phyloP scores from a whole-genome alignment of 2,329 filamentous ascomycete species.

The Cryphonectria carpinicola region DNA sequence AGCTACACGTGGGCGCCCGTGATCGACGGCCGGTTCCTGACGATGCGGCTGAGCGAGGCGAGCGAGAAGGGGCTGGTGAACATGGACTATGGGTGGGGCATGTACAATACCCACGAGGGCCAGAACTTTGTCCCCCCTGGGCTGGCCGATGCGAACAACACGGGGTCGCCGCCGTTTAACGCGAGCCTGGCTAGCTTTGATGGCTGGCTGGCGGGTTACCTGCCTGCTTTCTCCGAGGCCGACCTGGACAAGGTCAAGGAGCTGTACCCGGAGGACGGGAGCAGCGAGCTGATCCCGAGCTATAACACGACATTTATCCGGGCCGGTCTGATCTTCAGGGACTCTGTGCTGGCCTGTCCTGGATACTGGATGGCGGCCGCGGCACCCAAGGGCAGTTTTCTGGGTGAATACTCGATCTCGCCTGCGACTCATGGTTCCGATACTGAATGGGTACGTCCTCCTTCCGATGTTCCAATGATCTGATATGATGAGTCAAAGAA shows the following conservation, averaged over 20 bases:
- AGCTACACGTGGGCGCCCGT: slow-evolving; percentile 65
- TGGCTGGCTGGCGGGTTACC: slow-evolving; percentile 56
- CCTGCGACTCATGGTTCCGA: slow-evolving; percentile 64
- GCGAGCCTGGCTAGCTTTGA: slow-evolving; percentile 53
- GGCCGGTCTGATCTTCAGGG: slow-evolving; percentile 61
- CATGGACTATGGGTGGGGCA: slow-evolving; percentile 52
- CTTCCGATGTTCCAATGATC: background rate
- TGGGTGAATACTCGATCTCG: slow-evolving; percentile 63
- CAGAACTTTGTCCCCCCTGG: slow-evolving; percentile 63
- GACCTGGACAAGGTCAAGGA: slow-evolving; percentile 46
- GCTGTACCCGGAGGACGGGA: slow-evolving; percentile 53
- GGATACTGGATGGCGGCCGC: slow-evolving; percentile 58
- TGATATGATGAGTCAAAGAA: background rate
- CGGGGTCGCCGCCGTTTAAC: slow-evolving; percentile 51
- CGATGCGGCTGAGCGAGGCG: slow-evolving; percentile 46
- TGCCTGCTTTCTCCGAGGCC: slow-evolving; percentile 49
- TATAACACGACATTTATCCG: slow-evolving; percentile 57
- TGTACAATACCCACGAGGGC: slow-evolving; percentile 67
- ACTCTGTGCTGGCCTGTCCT: slow-evolving; percentile 63
- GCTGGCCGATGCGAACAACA: slow-evolving; percentile 41
- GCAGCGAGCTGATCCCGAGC: slow-evolving; percentile 48
- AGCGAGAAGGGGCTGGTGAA: slow-evolving; percentile 48
- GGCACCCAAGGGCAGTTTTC: slow-evolving; percentile 50
- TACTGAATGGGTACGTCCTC: slow-evolving; percentile 54
- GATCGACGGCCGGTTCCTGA: slow-evolving; percentile 59